Evolutionary conservation across 192 early-diverging fungal species (phyloP).

Genomic region (Backusella liffmaniae): DNA sequence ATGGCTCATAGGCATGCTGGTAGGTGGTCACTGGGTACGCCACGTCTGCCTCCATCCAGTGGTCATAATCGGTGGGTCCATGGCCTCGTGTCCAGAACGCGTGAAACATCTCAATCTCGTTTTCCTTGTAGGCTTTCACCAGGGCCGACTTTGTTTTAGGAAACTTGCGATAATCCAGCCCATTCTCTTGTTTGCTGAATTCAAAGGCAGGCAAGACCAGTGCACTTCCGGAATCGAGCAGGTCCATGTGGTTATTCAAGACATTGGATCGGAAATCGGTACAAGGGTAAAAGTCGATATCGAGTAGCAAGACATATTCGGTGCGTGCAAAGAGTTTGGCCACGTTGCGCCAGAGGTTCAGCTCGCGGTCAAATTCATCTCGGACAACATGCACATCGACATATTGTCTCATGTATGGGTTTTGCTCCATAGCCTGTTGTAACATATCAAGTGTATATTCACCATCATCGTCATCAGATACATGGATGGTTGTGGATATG

Average conservation of each 20-base stretch:
- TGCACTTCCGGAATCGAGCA: slow-evolving; percentile 36
- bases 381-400: slow-evolving; percentile 55
- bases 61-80: slow-evolving; percentile 50
- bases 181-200: slow-evolving; percentile 47
- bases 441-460: slow-evolving; percentile 44
- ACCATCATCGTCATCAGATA: slow-evolving; percentile 50
- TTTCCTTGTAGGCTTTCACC: slow-evolving; percentile 34
- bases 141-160: slow-evolving; percentile 42
- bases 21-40: slow-evolving; percentile 49
- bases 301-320: slow-evolving; percentile 54
- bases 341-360: slow-evolving; percentile 62
- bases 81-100: slow-evolving; percentile 49
- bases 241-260: slow-evolving; percentile 33
- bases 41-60: slow-evolving; percentile 37
- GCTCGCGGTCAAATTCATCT: slow-evolving; percentile 56
- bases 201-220: slow-evolving; percentile 54
- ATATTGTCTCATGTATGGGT: slow-evolving; percentile 45
- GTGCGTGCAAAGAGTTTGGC: slow-evolving; percentile 58
- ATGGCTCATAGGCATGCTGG: slow-evolving; percentile 57
- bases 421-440: slow-evolving; percentile 40
- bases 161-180: slow-evolving; percentile 46
- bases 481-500: slow-evolving; percentile 57
- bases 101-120: slow-evolving; percentile 54
- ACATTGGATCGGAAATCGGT: slow-evolving; percentile 44
- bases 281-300: slow-evolving; percentile 58